Evolutionary conservation across 495 filamentous ascomycete genomes (phyloP).

Genomic region (Hypoxylon crocopeplum): DNA sequence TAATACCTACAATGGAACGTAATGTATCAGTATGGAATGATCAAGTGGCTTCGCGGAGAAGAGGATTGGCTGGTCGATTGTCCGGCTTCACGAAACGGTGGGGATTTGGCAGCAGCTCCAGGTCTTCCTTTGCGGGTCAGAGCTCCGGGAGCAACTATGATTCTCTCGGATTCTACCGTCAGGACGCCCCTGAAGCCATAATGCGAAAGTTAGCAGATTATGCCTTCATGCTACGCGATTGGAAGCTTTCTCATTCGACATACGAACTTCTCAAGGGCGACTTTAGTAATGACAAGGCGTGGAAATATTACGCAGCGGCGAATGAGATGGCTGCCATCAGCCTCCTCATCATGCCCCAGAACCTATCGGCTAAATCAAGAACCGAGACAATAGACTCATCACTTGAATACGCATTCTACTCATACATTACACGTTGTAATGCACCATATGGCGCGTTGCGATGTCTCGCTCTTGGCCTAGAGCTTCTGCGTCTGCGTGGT

Average conservation of each 20-base stretch:
- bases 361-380: conserved; percentile 72
- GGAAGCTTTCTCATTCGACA: conserved; percentile 86
- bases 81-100: conserved; percentile 90
- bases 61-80: conserved; percentile 86
- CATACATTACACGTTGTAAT: conserved; percentile 83
- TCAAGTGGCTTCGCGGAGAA: conserved; percentile 87
- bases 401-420: conserved; percentile 88
- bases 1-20: conserved; percentile 95
- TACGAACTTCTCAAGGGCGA: conserved; percentile 90
- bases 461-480: conserved; percentile 75
- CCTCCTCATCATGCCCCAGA: conserved; percentile 74
- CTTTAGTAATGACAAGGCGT: conserved; percentile 93
- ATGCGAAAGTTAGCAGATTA: conserved; percentile 95
- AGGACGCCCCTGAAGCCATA: conserved; percentile 82
- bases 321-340: conserved; percentile 92
- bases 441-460: conserved; percentile 78
- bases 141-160: conserved; percentile 77
- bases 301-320: conserved; percentile 90
- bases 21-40: conserved; percentile 93
- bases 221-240: conserved; percentile 94
- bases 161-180: conserved; percentile 79
- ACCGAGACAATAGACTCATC: conserved; percentile 81
- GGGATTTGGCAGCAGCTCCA: conserved; percentile 70
- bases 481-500: conserved; percentile 80
- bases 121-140: conserved; percentile 49